A percentile compares a stretch with the other conserved stretches of the same genome.
Conservation (phyloP, 495 filamentous ascomycete genomes). For the Hypoxylon subgilvum region DNA sequence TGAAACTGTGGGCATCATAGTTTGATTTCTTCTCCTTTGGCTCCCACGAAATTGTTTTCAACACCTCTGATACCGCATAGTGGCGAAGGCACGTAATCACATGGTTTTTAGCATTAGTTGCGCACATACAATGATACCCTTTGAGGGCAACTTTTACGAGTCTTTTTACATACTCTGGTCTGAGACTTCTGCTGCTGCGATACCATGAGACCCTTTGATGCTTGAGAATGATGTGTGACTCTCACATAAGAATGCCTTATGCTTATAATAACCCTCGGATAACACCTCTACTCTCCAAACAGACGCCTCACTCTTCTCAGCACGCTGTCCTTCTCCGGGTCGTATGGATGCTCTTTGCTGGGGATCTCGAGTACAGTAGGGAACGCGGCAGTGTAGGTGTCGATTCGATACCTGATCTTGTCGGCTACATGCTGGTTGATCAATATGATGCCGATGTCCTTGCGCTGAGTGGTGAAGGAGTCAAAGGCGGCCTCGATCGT, state of each 20-base stretch:
- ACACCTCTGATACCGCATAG: conserved; percentile 29
- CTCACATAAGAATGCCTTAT: conserved; percentile 17
- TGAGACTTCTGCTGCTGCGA: conserved; percentile 7
- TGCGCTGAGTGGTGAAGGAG: conserved; percentile 82
- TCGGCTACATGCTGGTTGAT: conserved; percentile 99
- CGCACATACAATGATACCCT: conserved; percentile 31
- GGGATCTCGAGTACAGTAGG: conserved; percentile 89
- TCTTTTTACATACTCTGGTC: conserved; percentile 11
- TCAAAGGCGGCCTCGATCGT: conserved; percentile 92
- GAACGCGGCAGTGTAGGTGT: conserved; percentile 76
- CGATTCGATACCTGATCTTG: conserved; percentile 81
- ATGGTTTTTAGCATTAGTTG: conserved; percentile 28
- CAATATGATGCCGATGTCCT: conserved; percentile 93
- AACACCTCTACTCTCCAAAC: conserved; percentile 80
- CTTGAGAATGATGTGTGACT: conserved; percentile 3
- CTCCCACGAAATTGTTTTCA: conserved; percentile 20
- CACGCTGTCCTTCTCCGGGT: conserved; percentile 98
- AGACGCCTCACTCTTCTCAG: conserved; percentile 85
- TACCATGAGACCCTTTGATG: conserved; percentile 5
- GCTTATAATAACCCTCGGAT: not conserved
- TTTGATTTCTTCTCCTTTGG: conserved; percentile 27
- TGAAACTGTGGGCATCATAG: conserved; percentile 16
- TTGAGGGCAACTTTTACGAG: conserved; percentile 24
- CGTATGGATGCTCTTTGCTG: conserved; percentile 98
- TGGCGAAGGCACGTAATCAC: conserved; percentile 31